Evolutionary conservation across 345 rosid genomes (phyloP).

Genomic region (Linum trigynum): DNA sequence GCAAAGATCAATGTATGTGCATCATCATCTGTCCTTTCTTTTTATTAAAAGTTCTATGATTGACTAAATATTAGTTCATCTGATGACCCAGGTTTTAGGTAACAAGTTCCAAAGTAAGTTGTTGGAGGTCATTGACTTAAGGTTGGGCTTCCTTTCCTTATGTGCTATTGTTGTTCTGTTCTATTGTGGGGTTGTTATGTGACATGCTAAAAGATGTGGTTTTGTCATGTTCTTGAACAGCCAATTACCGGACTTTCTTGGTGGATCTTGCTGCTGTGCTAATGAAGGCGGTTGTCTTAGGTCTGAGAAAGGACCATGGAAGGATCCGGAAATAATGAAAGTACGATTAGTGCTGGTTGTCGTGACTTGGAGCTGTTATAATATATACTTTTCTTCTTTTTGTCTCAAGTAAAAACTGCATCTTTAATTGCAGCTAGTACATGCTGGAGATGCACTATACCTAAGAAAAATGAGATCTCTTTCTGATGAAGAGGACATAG

Average conservation of each 20-base stretch:
- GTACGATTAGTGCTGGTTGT: constrained; percentile 28
- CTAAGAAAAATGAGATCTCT: constrained; percentile 39
- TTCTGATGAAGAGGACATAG: constrained; percentile 46
- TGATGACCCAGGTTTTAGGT: constrained; percentile 62
- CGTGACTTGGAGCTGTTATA: constrained; percentile 1
- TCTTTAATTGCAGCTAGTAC: constrained; percentile 49
- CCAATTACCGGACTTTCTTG: constrained; percentile 93
- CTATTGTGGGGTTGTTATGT: constrained; percentile 1
- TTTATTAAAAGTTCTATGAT: constrained; percentile 9
- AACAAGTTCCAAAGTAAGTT: constrained; percentile 59
- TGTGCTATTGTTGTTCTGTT: constrained; percentile 5
- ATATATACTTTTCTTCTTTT: not conserved
- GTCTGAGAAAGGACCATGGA: constrained; percentile 93
- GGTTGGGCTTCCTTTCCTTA: constrained; percentile 32
- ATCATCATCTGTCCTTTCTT: not conserved
- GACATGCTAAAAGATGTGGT: constrained; percentile 9
- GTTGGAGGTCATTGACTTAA: constrained; percentile 71
- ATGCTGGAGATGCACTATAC: constrained; percentile 46
- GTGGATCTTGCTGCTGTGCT: constrained; percentile 76
- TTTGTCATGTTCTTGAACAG: constrained; percentile 32
- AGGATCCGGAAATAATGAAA: constrained; percentile 72
- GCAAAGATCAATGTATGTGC: constrained; percentile 70
- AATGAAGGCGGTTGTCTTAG: constrained; percentile 75
- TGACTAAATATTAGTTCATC: constrained; percentile 17
- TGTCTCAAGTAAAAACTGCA: constrained; percentile 14